Conservation (phyloP, 169 alveolate genomes). For the Eimeria maxima region DNA sequence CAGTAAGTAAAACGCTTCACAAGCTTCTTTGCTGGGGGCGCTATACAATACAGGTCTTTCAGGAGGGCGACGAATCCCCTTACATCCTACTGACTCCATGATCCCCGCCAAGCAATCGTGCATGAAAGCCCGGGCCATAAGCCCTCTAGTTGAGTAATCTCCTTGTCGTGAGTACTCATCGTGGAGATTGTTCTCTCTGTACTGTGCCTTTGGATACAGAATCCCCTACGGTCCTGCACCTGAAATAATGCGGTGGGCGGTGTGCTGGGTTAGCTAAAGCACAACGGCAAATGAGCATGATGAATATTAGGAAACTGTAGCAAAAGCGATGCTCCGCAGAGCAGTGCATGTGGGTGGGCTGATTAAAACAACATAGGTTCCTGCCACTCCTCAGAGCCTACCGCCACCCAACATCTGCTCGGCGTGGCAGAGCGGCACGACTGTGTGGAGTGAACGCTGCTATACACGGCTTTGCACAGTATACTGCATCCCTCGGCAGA, state of each 20-base stretch:
- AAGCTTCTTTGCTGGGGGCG: no score
- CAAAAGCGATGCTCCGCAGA: background rate
- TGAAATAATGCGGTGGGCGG: background rate
- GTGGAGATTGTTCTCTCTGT: background rate
- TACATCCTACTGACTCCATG: background rate
- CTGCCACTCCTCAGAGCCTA: background rate
- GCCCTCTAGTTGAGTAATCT: background rate
- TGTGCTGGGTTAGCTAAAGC: background rate
- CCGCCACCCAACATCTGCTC: slow-evolving; percentile 44
- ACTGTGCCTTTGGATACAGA: background rate
- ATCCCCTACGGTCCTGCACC: background rate
- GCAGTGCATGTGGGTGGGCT: background rate
- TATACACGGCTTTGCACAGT: background rate
- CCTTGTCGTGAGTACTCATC: background rate
- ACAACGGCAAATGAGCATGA: background rate
- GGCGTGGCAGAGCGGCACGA: background rate
- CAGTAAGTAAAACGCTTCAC: no score
- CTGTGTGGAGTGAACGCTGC: slow-evolving; percentile 25
- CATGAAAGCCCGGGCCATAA: background rate
- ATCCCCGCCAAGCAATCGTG: background rate
- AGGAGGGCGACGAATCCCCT: background rate
- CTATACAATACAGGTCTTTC: background rate
- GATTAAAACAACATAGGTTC: background rate
- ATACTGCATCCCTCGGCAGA: slow-evolving; percentile 1
- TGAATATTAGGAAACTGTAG: background rate